Evolutionary conservation across 192 early-diverging fungal species (phyloP).

Genomic region (Gonapodya prolifera): DNA sequence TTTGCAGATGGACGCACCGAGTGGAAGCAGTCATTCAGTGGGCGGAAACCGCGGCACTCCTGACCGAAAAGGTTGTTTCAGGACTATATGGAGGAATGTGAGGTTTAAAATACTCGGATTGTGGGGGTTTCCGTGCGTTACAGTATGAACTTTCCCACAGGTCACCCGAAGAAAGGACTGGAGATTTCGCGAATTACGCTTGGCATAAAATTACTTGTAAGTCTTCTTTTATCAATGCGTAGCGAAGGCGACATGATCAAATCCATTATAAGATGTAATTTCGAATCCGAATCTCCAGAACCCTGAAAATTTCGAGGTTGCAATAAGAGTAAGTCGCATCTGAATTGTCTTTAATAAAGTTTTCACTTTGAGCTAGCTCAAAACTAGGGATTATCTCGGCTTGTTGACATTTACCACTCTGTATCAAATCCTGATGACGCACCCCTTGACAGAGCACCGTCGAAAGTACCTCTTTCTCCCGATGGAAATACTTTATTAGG

Average conservation of each 20-base stretch:
- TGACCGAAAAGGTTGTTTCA: conserved; percentile 54
- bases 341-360: not conserved
- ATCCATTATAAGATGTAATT: conserved; percentile 24
- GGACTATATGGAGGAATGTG: conserved; percentile 53
- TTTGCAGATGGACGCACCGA: conserved; percentile 57
- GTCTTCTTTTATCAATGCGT: not conserved
- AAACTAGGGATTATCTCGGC: conserved; percentile 21
- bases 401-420: conserved; percentile 25
- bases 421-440: conserved; percentile 16
- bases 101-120: conserved; percentile 42
- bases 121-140: conserved; percentile 19
- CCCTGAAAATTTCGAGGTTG: conserved; percentile 26
- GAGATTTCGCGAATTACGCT: conserved; percentile 52
- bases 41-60: conserved; percentile 51
- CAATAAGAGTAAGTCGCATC: conserved; percentile 17
- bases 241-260: not conserved
- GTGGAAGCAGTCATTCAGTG: conserved; percentile 60
- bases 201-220: conserved; percentile 56
- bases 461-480: conserved; percentile 17
- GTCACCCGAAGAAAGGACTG: conserved; percentile 44
- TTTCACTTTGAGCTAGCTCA: not conserved
- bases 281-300: conserved; percentile 26
- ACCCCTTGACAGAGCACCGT: not conserved
- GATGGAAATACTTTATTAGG: conserved; percentile 66
- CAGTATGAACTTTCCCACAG: conserved; percentile 25